Evolutionary conservation across 148 eudicot genomes (phyloP), one percentile per base, ranked within the genome.

Genomic region (Vaccinium vitisidaea): DNA sequence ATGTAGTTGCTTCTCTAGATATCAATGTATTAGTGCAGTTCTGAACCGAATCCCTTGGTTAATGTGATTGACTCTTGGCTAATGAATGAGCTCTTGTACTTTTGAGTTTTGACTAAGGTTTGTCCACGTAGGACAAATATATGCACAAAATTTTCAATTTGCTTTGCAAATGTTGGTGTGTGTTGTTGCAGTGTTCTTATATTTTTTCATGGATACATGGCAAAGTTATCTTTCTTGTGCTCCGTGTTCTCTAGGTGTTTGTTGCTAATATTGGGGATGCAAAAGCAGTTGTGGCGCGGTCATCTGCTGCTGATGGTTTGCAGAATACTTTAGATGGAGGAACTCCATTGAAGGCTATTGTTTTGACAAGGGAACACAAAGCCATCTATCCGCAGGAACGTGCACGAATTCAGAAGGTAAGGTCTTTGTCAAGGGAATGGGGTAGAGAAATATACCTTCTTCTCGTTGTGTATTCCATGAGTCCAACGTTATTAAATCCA

Each of bases 251-350:
- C 13, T 70, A 95, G 98, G 96, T 95, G 81, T 95, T 95, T 90
- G 93, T 93, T 71, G 97, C 98, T 80, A 95, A 95, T 84, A 89
- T 95, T 90, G 98, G 98, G 74, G 98, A 95, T 90, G 98, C 98
- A 84, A 95, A 93, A 88, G 98, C 98, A 58, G 94, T 95, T 85
- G 92, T 93, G 76, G 98, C 94, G 25, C 87, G 98, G 58, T 90
- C 94, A 83, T 77, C 86, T 69, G 59, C 82, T 43, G 83, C 85
- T 55, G 92, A 88, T 70, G 89, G 84, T 83, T 82, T 77, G 23
- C 81, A 83, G 83, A 89, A 89, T 87, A 46, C 52, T 74, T 86
- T 87, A 67, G 86, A 76, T 80, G 83, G 63, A 86, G 83, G 49
- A 74, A 88, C 81, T 86, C 43, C 89, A 23, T 73, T 93, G 80